These are phyloP conservation scores for Fomitopsis palustris DNA, from an alignment of 1,284 basidiomycete genomes.

Conservation along the genomic window DNA sequence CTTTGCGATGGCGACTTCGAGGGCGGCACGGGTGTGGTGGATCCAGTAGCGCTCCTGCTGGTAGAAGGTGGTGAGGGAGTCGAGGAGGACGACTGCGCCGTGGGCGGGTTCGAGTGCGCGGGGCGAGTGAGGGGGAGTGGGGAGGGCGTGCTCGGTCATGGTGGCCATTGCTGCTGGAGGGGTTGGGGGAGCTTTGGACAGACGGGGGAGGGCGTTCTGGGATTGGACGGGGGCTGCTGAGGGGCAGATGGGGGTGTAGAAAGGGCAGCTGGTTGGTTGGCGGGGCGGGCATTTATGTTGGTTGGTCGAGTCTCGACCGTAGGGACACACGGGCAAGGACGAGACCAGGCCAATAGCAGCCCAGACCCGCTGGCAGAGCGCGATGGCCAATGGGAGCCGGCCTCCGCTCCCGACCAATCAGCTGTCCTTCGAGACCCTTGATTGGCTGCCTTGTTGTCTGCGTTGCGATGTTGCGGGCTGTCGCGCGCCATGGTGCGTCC, in stretches of 20 bases:
- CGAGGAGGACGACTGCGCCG: slow-evolving; percentile 52
- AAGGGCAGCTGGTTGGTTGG: slow-evolving; percentile 15
- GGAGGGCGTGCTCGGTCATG: slow-evolving; percentile 30
- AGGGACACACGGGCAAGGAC: slow-evolving; percentile 20
- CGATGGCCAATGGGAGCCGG: slow-evolving; percentile 20
- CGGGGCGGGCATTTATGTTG: slow-evolving; percentile 23
- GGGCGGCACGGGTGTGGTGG: slow-evolving; percentile 38
- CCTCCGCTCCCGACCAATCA: slow-evolving; percentile 20
- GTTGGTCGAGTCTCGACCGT: slow-evolving; percentile 26
- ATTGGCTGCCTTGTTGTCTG: slow-evolving; percentile 6
- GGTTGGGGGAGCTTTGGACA: background rate
- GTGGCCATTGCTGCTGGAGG: slow-evolving; percentile 19
- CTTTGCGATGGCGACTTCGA: slow-evolving; percentile 31
- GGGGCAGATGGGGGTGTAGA: slow-evolving; percentile 8
- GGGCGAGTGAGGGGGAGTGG: slow-evolving; percentile 45
- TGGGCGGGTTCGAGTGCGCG: slow-evolving; percentile 29
- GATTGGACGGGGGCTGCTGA: slow-evolving; percentile 10
- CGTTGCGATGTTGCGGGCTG: background rate
- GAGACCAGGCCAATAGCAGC: slow-evolving; percentile 27
- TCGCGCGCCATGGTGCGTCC: background rate
- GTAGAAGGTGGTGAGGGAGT: slow-evolving; percentile 61
- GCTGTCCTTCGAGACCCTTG: slow-evolving; percentile 8
- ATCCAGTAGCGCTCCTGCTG: slow-evolving; percentile 68
- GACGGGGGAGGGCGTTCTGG: background rate
- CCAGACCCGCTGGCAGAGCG: slow-evolving; percentile 19